Base-by-base conservation (phyloP, 257 asterid species). In the Avicennia marina region DNA sequence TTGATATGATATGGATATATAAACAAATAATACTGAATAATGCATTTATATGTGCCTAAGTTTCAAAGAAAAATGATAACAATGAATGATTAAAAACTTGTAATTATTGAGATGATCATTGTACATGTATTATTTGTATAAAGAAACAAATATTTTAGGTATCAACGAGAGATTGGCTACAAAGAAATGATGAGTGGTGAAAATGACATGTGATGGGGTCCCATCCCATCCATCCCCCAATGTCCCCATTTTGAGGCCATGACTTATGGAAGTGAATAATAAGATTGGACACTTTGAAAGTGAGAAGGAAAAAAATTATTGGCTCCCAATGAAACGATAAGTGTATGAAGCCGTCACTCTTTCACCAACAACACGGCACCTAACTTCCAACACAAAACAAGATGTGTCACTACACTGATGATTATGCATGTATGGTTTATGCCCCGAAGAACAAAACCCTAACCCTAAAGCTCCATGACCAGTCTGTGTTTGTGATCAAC, bases 341-440 rank as follows among this genome's bases (percentile, higher is more conserved):
- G 75, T 68, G 45, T 64, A 20, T 56, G 13, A 78, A 80, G 75
- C 78, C 82, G 80, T 75, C 75, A 78, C 84, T 69, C 82, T 53
- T 80, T 69, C 76, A 58, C 75, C 73, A 83, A 77, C 68, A 66
- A 54, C 67, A 46, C 65, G 31, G 38, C 69, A 32, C 62, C 56
- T 62, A 57, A 61, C 40, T 34, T 18, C n/a, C n/a, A n/a, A n/a
- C 22, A 25, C 58, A 18, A 40, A 55, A 60, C n/a, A n/a, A n/a
- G n/a, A n/a, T n/a, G n/a, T n/a, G n/a, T 38, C 15, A n/a, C n/a
- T n/a, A n/a, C n/a, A n/a, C n/a, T n/a, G n/a, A n/a, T 9, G 17
- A n/a, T n/a, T n/a, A n/a, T n/a, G n/a, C n/a, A n/a, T n/a, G n/a
- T n/a, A n/a, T n/a, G n/a, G n/a, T n/a, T n/a, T n/a, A n/a, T n/a